Evolutionary conservation across 2,329 filamentous ascomycete species (phyloP).

Genomic region (Orbilia javanica): DNA sequence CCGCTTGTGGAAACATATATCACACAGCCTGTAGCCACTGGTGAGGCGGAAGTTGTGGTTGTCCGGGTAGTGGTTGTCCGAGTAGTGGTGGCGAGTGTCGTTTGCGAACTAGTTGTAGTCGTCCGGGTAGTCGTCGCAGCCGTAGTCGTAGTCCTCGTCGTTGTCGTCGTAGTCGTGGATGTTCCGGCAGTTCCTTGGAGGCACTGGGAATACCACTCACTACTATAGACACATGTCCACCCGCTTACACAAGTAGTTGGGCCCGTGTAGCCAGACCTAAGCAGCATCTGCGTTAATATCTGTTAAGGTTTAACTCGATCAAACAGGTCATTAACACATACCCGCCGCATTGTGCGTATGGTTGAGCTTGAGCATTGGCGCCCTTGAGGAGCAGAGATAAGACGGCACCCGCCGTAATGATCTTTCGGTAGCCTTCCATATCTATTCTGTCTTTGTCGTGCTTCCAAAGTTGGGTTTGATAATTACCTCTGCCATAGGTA

Average conservation of each 20-base stretch:
- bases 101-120: conserved; percentile 8
- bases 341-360: conserved; percentile 51
- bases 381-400: conserved; percentile 25
- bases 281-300: background rate
- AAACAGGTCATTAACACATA: background rate
- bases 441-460: background rate
- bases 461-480: background rate
- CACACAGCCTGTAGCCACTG: conserved; percentile 62
- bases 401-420: conserved; percentile 14
- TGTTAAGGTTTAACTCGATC: background rate
- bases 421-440: conserved; percentile 32
- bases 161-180: background rate
- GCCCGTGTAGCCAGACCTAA: conserved; percentile 33
- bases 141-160: background rate
- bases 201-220: conserved; percentile 49
- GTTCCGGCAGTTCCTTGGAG: conserved; percentile 12
- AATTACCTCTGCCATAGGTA: background rate
- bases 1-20: conserved; percentile 69
- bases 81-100: background rate
- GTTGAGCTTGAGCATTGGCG: conserved; percentile 22
- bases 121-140: conserved; percentile 13
- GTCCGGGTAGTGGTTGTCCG: conserved; percentile 20
- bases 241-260: conserved; percentile 36
- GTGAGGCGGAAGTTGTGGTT: conserved; percentile 13
- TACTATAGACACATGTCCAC: conserved; percentile 47